Base-by-base conservation (phyloP, 2,329 filamentous ascomycete genomes). In the Akanthomyces lecanii region DNA sequence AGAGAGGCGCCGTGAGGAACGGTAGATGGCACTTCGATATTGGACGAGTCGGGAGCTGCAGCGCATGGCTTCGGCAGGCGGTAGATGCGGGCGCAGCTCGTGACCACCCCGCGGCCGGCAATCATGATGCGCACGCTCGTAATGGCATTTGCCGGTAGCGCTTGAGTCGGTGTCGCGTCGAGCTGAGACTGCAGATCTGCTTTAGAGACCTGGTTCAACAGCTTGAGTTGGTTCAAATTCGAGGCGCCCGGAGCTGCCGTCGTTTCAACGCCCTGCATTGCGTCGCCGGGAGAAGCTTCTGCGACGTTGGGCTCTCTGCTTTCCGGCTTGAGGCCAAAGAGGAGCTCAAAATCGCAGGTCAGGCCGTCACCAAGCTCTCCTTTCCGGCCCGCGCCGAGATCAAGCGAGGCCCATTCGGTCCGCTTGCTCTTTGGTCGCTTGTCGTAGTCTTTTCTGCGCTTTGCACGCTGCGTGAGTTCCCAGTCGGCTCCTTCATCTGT, bases 351-450 rank as follows among this genome's bases (percentile, higher is more conserved):
- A 71, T 96, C 91, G 75, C 91, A 97, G 11, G 86, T 85, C 82
- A 91, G 91, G 0, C 92, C 92, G 59, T 85, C 77, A 1, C 95
- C 95, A 38, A 96, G 71, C 73, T 98, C 95, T 1, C 94, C 94
- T 70, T 87, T 93, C 59, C 85, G 84, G 1, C 85, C 88, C 45
- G 84, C 82, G 0, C 91, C 91, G 11, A 97, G 78, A 67, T 92
- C 84, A 12, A 98, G 78, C 5, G 85, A 87, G 21, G 86, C 82
- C 85, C 89, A 98, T 63, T 88, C 88, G 1, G 86, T 78, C 60
- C 92, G 83, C 75, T 95, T 96, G 25, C 91, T 89, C 73, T 91
- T 95, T 0, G 95, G 66, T 16, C 74, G 68, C 53, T 57, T 61
- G 11, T 64, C 48, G 65, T 67, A 69, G 21, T 58, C 54, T 6